Base-by-base conservation (phyloP, 2,329 filamentous ascomycete species). In the Davidsoniella australis region DNA sequence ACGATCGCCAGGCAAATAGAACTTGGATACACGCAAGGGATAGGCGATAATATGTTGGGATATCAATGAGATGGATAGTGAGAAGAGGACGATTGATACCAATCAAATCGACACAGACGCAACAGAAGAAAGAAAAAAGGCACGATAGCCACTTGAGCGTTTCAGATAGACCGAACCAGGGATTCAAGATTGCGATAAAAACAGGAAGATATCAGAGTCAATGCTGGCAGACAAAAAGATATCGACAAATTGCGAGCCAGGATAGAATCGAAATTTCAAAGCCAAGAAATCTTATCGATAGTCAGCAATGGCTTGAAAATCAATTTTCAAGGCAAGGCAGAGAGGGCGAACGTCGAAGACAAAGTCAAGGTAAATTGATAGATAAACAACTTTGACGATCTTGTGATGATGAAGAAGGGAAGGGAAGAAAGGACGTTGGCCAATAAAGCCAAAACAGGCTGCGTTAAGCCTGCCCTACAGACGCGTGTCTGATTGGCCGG, bases 401-500 rank as follows among this genome's bases (percentile, higher is more conserved):
- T 29, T 12, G 33, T 16, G 24, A 44, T 26, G 41, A 44, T 44
- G 10, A 23, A 26, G 7, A n/a, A 14, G 29, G 41, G 41, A 16
- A 29, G 16, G 42, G 33, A 38, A 38, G 44, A 33, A 33, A 33
- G 10, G 26, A 4, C 26, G 26, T 33, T 8, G 8, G 8, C 26
- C 26, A 33, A 10, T 33, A 3, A 33, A 33, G 26, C 26, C 26
- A 9, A 9, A 33, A 33, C 26, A 33, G 26, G 26, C 26, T 33
- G 26, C 26, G 26, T 33, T 33, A 33, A 33, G 10, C 26, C 26
- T 8, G 46, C 46, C 39, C 46, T 39, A 48, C 46, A 33, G 46
- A 48, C 39, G 39, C 46, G 46, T 42, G 29, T 41, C 8, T 41
- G 5, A 49, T 39, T 42, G 41, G 47, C 14, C n/a, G n/a, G 8